Evolutionary conservation across 345 rosid species (phyloP).

Genomic region (Nasturtium officinale): DNA sequence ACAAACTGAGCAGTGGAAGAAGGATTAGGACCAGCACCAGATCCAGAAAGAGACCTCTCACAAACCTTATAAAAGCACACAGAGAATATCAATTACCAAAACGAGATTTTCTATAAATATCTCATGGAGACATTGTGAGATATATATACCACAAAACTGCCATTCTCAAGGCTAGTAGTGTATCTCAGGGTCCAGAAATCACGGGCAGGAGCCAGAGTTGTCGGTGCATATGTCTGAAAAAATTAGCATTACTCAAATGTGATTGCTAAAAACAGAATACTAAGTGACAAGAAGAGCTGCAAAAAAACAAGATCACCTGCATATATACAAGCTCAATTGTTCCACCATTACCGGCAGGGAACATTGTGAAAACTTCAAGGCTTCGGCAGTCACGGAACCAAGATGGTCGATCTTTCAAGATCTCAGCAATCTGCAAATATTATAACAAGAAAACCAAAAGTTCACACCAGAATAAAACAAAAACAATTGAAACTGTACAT

Average conservation of each 20-base stretch:
- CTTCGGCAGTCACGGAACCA: conserved; percentile 99
- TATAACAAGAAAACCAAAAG: neutral
- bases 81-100: neutral
- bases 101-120: neutral
- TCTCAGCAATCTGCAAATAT: conserved; percentile 75
- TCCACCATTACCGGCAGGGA: conserved; percentile 91
- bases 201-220: conserved; percentile 97
- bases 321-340: conserved; percentile 88
- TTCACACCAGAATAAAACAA: neutral
- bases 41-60: conserved; percentile 94
- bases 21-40: conserved; percentile 85
- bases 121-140: neutral
- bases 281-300: neutral
- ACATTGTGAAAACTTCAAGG: conserved; percentile 92
- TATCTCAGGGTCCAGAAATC: conserved; percentile 98
- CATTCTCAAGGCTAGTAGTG: conserved; percentile 84
- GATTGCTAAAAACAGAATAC: conserved; percentile 1
- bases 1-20: conserved; percentile 81
- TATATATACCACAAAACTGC: conserved; percentile 88
- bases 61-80: conserved; percentile 57
- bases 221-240: conserved; percentile 81
- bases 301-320: conserved; percentile 55
- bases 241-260: conserved; percentile 24
- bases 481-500: neutral
- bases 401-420: conserved; percentile 91